Evolutionary conservation across 177 flowering plant genomes (phyloP).

Genomic region (Vitis hybrid): DNA sequence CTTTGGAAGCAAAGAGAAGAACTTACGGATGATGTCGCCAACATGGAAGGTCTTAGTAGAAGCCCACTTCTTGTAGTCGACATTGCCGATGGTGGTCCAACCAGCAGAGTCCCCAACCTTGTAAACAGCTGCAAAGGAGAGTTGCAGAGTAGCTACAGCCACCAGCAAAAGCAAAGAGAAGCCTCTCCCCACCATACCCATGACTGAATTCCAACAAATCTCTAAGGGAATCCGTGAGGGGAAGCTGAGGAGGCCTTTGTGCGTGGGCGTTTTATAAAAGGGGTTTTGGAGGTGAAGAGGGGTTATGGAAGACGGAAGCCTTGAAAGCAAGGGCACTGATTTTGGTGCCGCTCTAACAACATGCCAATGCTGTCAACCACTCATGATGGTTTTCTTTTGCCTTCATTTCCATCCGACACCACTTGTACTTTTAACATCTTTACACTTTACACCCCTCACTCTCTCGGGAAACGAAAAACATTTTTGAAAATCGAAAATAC

Average conservation of each 20-base stretch:
- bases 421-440: too few species aligned
- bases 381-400: too few species aligned
- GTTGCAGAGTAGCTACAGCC: background rate
- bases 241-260: background rate
- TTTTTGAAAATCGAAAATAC: too few species aligned
- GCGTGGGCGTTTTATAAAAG: background rate
- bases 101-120: slow-evolving; percentile 56
- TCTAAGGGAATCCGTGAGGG: background rate
- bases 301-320: background rate
- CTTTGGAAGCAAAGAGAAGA: background rate
- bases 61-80: slow-evolving; percentile 46
- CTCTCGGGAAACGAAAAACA: too few species aligned
- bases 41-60: slow-evolving; percentile 29
- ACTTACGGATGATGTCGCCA: slow-evolving; percentile 33
- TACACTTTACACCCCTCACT: too few species aligned
- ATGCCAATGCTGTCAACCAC: too few species aligned
- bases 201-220: background rate
- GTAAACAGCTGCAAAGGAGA: slow-evolving; percentile 27
- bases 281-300: slow-evolving; percentile 4
- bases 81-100: slow-evolving; percentile 42
- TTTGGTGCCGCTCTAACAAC: too few species aligned
- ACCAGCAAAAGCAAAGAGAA: background rate
- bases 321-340: too few species aligned
- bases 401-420: too few species aligned
- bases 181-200: background rate